These are phyloP conservation scores for Daedaleopsis sinensis DNA, from an alignment of 768 basidiomycete genomes.

Conservation along the genomic window DNA sequence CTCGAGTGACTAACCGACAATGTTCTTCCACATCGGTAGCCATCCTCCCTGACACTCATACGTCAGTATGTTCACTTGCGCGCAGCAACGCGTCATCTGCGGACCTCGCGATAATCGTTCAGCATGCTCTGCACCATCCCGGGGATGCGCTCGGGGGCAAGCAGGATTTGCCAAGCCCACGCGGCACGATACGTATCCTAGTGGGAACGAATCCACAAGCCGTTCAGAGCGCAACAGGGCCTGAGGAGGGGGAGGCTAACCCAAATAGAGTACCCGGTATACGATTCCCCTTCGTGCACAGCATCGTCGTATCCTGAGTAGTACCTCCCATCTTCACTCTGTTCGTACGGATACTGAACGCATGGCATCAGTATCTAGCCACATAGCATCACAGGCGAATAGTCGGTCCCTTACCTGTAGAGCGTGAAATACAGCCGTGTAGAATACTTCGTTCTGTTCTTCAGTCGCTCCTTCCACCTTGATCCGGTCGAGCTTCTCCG, in stretches of 20 bases:
- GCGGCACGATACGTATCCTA: conserved; percentile 80
- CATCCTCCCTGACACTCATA: conserved; percentile 58
- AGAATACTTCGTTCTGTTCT: conserved; percentile 41
- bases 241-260: too few relatives aligned
- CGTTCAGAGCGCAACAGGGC: not conserved
- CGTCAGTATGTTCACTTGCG: not conserved
- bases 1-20: conserved; percentile 49
- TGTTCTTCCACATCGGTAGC: conserved; percentile 92
- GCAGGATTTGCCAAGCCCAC: conserved; percentile 78
- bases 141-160: conserved; percentile 76
- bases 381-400: too few relatives aligned
- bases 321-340: conserved; percentile 65
- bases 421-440: conserved; percentile 66
- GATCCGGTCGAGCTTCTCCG: conserved; percentile 45
- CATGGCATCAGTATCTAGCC: too few relatives aligned
- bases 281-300: conserved; percentile 67
- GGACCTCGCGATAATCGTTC: conserved; percentile 70
- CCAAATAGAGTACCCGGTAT: conserved; percentile 84
- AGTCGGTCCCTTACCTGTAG: conserved; percentile 48
- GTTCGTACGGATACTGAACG: conserved; percentile 74
- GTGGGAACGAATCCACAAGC: not conserved
- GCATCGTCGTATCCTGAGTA: conserved; percentile 78
- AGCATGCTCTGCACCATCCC: conserved; percentile 82
- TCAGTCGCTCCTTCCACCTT: conserved; percentile 37
- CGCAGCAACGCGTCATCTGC: not conserved